Base-by-base conservation (phyloP, 2,329 filamentous ascomycete species). In the Ambrosiella beaveri region DNA sequence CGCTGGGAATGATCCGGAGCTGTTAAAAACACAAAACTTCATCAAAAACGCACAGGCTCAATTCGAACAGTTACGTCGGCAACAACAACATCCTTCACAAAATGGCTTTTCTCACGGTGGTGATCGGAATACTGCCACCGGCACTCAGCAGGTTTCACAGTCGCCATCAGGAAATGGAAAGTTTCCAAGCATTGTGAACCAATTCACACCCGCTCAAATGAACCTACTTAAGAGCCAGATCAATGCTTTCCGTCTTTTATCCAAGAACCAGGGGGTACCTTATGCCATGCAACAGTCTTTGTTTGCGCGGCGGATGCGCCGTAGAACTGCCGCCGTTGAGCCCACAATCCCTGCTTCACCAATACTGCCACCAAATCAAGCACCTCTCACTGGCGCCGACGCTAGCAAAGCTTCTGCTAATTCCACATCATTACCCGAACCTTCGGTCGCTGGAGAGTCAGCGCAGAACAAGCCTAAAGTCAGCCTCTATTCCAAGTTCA, bases 161-260 rank as follows among this genome's bases (percentile, higher is more conserved):
- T 62, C 62, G 3, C 57, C 62, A 5, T 57, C 60, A 1, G 49
- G 36, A 0, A 51, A 62, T 15, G 60, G 61, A 7, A 57, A 68
- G 52, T 63, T 65, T 61, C 61, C 64, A 47, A 56, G 44, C 54
- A 63, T 70, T n/a, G 70, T 69, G 19, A 76, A 77, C 55, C 82
- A 82, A 61, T 90, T 95, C 67, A 84, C 82, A 11, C 78, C 79
- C 27, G 86, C 93, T 59, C 93, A 98, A 68, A 73, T 95, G 51
- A 76, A 78, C 27, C 80, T 87, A 49, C 73, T 98, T 8, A 79
- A 88, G 61, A 84, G 86, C 63, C 93, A 98, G 68, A 95, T 97
- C 55, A 78, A 85, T 64, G 90, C 91, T 0, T 97, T 96, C 71
- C 94, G 94, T 70, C 78, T 89, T 63, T 75, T 98, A 3, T 85